Evolutionary conservation across 2,329 filamentous ascomycete genomes (phyloP).

Genomic region (Microdochium bolleyi): DNA sequence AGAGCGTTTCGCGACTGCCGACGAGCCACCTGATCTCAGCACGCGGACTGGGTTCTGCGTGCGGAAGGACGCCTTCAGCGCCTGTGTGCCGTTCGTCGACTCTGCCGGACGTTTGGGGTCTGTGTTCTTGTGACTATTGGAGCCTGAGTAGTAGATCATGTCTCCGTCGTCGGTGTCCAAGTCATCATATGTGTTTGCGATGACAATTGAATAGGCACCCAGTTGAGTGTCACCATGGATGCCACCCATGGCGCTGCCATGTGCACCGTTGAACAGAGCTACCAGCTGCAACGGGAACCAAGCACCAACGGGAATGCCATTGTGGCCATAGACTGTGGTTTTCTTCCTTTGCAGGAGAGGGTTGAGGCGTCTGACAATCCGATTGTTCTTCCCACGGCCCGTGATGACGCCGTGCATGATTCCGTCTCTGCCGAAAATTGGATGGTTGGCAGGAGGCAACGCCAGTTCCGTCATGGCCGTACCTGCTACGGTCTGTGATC

Average conservation of each 20-base stretch:
- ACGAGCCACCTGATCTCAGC: neutral
- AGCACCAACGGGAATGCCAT: constrained; percentile 24
- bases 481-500: neutral
- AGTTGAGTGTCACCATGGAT: constrained; percentile 36
- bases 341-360: neutral
- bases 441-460: neutral
- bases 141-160: constrained; percentile 15
- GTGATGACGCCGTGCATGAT: neutral
- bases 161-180: constrained; percentile 17
- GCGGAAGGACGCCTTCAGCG: neutral
- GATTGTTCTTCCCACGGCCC: neutral
- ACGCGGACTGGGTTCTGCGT: neutral
- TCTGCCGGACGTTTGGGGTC: neutral
- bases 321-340: constrained; percentile 14
- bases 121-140: constrained; percentile 5
- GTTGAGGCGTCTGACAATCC: neutral
- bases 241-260: constrained; percentile 37
- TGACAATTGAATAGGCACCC: constrained; percentile 47
- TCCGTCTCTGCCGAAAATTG: neutral
- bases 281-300: constrained; percentile 48
- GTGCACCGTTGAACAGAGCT: constrained; percentile 43
- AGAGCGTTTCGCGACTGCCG: neutral
- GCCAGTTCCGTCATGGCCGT: neutral
- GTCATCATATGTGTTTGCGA: constrained; percentile 26
- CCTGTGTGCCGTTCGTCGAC: neutral